These are phyloP conservation scores for Geranomyces variabilis DNA, from an alignment of 192 early-diverging fungal species.

Conservation along the genomic window DNA sequence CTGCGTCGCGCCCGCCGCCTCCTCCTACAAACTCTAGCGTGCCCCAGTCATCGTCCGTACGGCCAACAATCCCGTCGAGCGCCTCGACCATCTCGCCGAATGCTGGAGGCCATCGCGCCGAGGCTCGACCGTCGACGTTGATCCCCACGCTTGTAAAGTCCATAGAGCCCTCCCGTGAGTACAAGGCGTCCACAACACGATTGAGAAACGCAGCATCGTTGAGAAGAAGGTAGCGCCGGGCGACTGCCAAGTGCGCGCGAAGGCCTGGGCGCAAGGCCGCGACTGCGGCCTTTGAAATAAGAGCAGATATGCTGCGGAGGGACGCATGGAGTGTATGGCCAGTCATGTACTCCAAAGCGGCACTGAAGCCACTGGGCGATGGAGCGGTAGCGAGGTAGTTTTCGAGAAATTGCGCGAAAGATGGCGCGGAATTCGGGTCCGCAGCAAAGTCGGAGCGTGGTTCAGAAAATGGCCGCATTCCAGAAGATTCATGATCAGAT, in stretches of 20 bases:
- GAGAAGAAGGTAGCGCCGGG: slow-evolving; percentile 26
- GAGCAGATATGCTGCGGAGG: not conserved
- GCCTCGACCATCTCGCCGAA: slow-evolving; percentile 21
- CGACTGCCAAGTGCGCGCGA: slow-evolving; percentile 10
- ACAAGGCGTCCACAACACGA: slow-evolving; percentile 4
- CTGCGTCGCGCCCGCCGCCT: slow-evolving; percentile 3
- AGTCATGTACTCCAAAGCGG: slow-evolving; percentile 1
- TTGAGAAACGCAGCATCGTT: slow-evolving; percentile 9
- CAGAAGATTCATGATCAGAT: too few relatives aligned
- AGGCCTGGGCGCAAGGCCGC: slow-evolving; percentile 16
- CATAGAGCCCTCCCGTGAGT: not conserved
- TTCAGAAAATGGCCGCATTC: too few relatives aligned
- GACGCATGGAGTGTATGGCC: slow-evolving; percentile 10
- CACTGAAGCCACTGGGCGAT: not conserved
- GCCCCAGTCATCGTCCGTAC: not conserved
- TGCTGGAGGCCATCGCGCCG: slow-evolving; percentile 19
- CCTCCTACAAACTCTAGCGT: slow-evolving; percentile 13
- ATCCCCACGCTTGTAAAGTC: not conserved
- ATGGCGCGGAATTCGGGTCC: not conserved
- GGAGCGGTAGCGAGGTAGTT: not conserved
- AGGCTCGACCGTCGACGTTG: not conserved
- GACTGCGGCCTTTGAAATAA: slow-evolving; percentile 18
- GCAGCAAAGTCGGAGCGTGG: too few relatives aligned
- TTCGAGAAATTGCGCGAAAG: not conserved
- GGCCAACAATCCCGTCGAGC: slow-evolving; percentile 12